Base-by-base conservation (phyloP, 495 filamentous ascomycete genomes). In the Xylaria castorea region DNA sequence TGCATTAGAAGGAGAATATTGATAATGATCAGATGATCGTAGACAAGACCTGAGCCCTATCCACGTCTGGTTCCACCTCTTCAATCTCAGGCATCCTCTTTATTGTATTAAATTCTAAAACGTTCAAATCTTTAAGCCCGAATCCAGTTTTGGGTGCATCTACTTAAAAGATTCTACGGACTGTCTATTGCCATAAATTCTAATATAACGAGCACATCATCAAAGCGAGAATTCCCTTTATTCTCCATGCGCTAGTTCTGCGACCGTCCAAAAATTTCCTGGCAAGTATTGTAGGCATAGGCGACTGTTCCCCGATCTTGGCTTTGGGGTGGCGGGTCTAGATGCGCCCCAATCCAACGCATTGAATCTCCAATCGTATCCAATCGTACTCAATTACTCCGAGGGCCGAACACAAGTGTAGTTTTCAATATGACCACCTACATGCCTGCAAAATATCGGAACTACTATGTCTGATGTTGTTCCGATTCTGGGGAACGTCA, bases 341-440 rank as follows among this genome's bases (percentile, higher is more conserved):
- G 36, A 64, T 64, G 61, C 38, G 61, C 61, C 30, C 61, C 61
- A 64, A 46, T 64, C 61, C n/a, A 5, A 64, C 11, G 61, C 36
- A 64, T 30, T 38, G 22, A 42, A 44, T 20, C 38, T 64, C 38
- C 38, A 2, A 18, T 27, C 61, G 38, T 46, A 30, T 64, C 38
- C 38, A 2, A 18, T 27, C 61, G 38, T 46, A 30, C 38, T 64
- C 25, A 27, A 40, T 64, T 64, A 16, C 12, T 44, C 61, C 61
- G 61, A 44, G 11, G 12, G 5, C 61, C 61, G 61, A 64, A 18
- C 22, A 18, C 4, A 64, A 22, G 32, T 38, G 3, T 53, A 14
- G n/a, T 9, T 22, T 3, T 53, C 11, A 14, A 53, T 53, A 22
- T 27, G 22, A 18, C 9, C 32, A 16, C n/a, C 7, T 42, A 5